Evolutionary conservation across 805 yeast genomes (phyloP).

Genomic region (Vanderwaltozyma tropicalis): DNA sequence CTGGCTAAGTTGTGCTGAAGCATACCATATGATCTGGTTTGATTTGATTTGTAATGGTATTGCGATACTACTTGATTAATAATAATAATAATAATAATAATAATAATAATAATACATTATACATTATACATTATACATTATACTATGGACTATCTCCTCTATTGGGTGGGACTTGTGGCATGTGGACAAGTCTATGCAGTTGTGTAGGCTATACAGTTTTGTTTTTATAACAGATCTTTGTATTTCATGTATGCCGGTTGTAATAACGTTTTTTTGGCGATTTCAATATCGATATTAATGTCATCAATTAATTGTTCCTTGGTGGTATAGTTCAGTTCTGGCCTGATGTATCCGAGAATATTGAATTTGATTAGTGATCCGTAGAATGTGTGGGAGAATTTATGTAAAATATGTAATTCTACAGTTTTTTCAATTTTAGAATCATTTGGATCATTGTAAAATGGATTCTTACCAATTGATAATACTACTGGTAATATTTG

Average conservation of each 20-base stretch:
- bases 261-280: slow-evolving; percentile 34
- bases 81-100: no score
- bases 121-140: no score
- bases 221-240: slow-evolving; percentile 2
- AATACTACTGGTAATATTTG: slow-evolving; percentile 75
- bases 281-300: slow-evolving; percentile 66
- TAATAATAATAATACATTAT: no score
- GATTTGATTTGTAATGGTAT: not conserved
- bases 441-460: slow-evolving; percentile 65
- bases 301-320: slow-evolving; percentile 77
- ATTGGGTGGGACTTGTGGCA: no score
- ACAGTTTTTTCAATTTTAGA: slow-evolving; percentile 71
- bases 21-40: no score
- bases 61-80: not conserved
- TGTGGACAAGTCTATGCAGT: not conserved
- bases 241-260: slow-evolving; percentile 4
- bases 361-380: slow-evolving; percentile 66
- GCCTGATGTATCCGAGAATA: slow-evolving; percentile 82
- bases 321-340: slow-evolving; percentile 78
- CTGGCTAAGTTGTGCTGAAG: no score
- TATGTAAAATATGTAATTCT: slow-evolving; percentile 76
- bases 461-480: slow-evolving; percentile 95
- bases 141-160: no score
- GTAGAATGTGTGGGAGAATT: slow-evolving; percentile 59
- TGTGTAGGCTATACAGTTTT: not conserved